phyloP scores from a whole-genome alignment of 2,329 filamentous ascomycete genomes.

The Fusarium palustre region DNA sequence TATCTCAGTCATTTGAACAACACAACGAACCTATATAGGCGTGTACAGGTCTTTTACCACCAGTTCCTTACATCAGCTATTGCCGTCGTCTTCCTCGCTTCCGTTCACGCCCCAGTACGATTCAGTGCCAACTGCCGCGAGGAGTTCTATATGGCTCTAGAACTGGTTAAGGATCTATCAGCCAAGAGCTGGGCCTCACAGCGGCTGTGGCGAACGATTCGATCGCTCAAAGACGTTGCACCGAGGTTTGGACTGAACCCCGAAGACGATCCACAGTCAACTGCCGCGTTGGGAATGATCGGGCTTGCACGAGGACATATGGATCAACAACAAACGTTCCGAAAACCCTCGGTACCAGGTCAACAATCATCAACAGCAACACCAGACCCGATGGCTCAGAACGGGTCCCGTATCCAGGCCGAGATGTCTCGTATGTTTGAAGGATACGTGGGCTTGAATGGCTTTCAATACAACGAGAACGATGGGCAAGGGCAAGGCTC shows the following conservation, averaged over 20 bases:
- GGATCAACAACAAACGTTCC: slow-evolving; percentile 47
- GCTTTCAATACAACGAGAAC: slow-evolving; percentile 49
- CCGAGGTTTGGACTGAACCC: slow-evolving; percentile 72
- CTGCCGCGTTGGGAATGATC: slow-evolving; percentile 66
- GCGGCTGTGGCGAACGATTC: slow-evolving; percentile 78
- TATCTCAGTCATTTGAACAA: slow-evolving; percentile 78
- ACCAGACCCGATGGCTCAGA: slow-evolving; percentile 50
- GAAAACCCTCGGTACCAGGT: slow-evolving; percentile 46
- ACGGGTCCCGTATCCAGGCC: slow-evolving; percentile 63
- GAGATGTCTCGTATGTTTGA: slow-evolving; percentile 65
- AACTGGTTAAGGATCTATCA: slow-evolving; percentile 78
- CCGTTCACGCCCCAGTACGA: slow-evolving; percentile 77
- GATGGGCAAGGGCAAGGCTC: slow-evolving; percentile 45
- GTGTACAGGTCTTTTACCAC: slow-evolving; percentile 81
- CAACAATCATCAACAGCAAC: slow-evolving; percentile 41
- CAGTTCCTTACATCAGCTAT: slow-evolving; percentile 82
- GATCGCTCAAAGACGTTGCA: slow-evolving; percentile 77
- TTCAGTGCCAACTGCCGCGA: slow-evolving; percentile 77
- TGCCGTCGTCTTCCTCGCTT: slow-evolving; percentile 80
- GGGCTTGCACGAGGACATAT: slow-evolving; percentile 60
- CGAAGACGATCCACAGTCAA: slow-evolving; percentile 63
- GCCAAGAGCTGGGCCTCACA: slow-evolving; percentile 78
- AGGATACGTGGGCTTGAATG: slow-evolving; percentile 53
- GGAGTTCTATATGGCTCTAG: slow-evolving; percentile 83
- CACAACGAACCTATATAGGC: slow-evolving; percentile 77